Evolutionary conservation across 179 eudicot genomes (phyloP), one percentile per base, ranked within the genome.

Genomic region (Spergularia azorica): DNA sequence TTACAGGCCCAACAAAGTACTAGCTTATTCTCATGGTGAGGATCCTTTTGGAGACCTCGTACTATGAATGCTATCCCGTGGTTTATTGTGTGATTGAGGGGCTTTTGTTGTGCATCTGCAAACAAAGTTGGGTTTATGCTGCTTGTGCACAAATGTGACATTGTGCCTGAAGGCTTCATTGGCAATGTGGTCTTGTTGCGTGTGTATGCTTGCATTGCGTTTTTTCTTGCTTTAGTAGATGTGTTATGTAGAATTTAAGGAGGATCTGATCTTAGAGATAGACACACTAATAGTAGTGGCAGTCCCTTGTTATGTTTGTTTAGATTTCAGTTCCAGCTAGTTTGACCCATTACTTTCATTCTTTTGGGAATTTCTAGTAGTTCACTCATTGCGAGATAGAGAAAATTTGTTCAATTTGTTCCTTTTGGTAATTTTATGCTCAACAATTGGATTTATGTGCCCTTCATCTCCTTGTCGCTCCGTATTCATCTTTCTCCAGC

Each of bases 401-500:
- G 13, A 10, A 11, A 10, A 10, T 12, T 14, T 2, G 12, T 54
- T 54, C 57, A 10, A 54, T 54, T 54, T 54, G 3, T 14, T 54
- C 9, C n/a, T 70, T 46, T 38, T 17, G 20, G 9, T 67, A 2
- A 4, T 32, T 59, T 63, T n/a, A 38, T 61, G 64, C 38, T 74
- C 14, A 38, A 68, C 2, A 38, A 36, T 57, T 70, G 17, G 13
- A 12, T 12, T 13, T 65, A 43, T 48, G 17, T 73, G 1, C 12
- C 63, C 46, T 59, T 69, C 69, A 39, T 48, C 21, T 46, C 17
- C 21, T 26, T 12, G 51, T 39, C 26, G 56, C 60, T 58, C 51
- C 18, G 55, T 62, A 65, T 74, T 67, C 38, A 67, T 71, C 43
- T 18, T 52, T 77, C 10, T 85, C 71, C 76, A 80, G 73, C 79